Percentiles rank a stretch among this genome's conserved stretches.
These are phyloP conservation scores for Wickerhamiella domercqiae DNA, from an alignment of 805 yeast species.

Conservation along the genomic window DNA sequence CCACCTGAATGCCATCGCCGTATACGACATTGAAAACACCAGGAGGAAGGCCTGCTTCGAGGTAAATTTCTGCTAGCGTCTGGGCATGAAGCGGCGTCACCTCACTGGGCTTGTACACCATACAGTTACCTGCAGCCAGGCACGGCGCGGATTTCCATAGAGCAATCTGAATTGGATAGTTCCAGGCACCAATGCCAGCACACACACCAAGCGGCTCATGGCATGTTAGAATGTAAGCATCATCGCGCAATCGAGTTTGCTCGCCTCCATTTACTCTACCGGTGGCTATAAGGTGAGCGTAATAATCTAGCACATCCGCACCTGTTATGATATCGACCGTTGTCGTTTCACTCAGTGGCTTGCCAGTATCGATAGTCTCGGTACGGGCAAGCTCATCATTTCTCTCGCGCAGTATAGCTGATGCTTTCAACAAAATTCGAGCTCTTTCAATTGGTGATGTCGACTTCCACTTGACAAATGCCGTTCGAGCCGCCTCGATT, in stretches of 20 bases:
- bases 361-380: conserved; percentile 67
- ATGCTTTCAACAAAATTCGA: conserved; percentile 40
- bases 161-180: conserved; percentile 52
- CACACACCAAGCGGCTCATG: conserved; percentile 54
- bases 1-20: conserved; percentile 55
- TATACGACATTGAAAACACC: conserved; percentile 58
- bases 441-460: conserved; percentile 56
- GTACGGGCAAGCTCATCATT: conserved; percentile 56
- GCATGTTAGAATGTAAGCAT: conserved; percentile 48
- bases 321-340: conserved; percentile 33
- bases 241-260: conserved; percentile 39
- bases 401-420: conserved; percentile 62
- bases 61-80: conserved; percentile 39
- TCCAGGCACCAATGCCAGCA: conserved; percentile 58
- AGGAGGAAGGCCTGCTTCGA: conserved; percentile 56
- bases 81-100: conserved; percentile 56
- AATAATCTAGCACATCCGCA: conserved; percentile 39
- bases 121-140: conserved; percentile 59
- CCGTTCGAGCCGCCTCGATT: conserved; percentile 64
- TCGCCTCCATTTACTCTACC: conserved; percentile 57
- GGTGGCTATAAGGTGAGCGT: conserved; percentile 59
- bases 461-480: conserved; percentile 59
- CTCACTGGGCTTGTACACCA: conserved; percentile 58
- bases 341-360: conserved; percentile 49
- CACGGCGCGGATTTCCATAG: conserved; percentile 73